Evolutionary conservation across 768 basidiomycete species (phyloP).

Genomic region (Phanerodontia chrysosporium): DNA sequence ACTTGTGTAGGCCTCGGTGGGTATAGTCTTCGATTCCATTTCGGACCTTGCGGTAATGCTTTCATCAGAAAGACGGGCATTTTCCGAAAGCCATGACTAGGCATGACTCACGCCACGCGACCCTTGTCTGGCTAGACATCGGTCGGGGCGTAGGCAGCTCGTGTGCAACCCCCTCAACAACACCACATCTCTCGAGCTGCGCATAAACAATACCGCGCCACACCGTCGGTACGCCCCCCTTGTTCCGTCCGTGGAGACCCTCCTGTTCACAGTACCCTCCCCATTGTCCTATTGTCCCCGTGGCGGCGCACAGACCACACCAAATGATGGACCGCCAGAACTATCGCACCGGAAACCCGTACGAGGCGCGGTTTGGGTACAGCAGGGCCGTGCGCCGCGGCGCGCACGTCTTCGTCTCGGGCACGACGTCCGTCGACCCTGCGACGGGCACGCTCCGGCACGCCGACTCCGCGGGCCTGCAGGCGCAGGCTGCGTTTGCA

Average conservation of each 20-base stretch:
- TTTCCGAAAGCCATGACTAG: not conserved
- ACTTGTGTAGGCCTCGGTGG: too few species aligned
- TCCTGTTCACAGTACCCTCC: too few species aligned
- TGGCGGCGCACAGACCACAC: not conserved
- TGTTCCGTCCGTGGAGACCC: too few species aligned
- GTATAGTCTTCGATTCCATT: too few species aligned
- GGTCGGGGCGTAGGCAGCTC: too few species aligned
- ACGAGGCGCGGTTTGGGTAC: conserved; percentile 47
- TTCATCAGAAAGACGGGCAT: too few species aligned
- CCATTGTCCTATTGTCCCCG: not conserved
- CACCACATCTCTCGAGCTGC: not conserved
- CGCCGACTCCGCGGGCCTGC: conserved; percentile 42
- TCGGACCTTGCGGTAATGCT: too few species aligned
- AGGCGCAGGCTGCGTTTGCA: conserved; percentile 39
- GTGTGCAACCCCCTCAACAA: not conserved
- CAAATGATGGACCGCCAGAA: not conserved
- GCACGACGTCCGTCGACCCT: conserved; percentile 41
- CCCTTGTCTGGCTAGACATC: too few species aligned
- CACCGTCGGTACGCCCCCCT: not conserved
- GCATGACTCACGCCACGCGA: not conserved
- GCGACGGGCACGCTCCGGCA: conserved; percentile 35
- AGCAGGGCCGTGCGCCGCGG: conserved; percentile 49
- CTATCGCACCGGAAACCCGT: conserved; percentile 42
- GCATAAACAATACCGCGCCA: not conserved
- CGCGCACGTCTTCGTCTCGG: conserved; percentile 49